Conservation (phyloP, 2,329 filamentous ascomycete species). For the Neoascochyta sp. region DNA sequence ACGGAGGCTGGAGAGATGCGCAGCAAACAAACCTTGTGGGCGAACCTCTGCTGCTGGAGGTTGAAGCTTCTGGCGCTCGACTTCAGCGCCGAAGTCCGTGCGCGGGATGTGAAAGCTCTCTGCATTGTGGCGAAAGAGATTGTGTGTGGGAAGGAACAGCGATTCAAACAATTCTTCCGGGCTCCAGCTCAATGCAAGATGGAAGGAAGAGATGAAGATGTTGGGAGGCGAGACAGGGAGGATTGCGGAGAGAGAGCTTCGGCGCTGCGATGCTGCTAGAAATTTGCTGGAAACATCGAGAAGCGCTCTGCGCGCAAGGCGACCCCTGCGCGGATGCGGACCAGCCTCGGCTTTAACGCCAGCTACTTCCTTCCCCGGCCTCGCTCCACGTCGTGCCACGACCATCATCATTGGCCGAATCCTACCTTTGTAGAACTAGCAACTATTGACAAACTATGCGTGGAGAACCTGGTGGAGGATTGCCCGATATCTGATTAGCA, state of each 20-base stretch:
- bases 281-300: slow-evolving; percentile 19
- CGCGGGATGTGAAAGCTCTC: slow-evolving; percentile 80
- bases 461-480: too few relatives aligned
- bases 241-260: slow-evolving; percentile 18
- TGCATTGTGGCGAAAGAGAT: slow-evolving; percentile 66
- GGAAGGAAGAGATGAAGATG: slow-evolving; percentile 26
- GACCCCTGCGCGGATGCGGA: slow-evolving; percentile 7
- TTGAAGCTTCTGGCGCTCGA: slow-evolving; percentile 59
- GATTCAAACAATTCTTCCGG: slow-evolving; percentile 31
- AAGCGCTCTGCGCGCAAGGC: slow-evolving; percentile 10
- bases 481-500: too few relatives aligned
- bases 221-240: slow-evolving; percentile 8
- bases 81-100: slow-evolving; percentile 75
- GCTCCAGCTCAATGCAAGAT: slow-evolving; percentile 38
- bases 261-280: slow-evolving; percentile 13
- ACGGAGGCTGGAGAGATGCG: slow-evolving; percentile 1
- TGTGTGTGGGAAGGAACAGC: slow-evolving; percentile 18
- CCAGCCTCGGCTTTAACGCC: slow-evolving; percentile 7
- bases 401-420: too few relatives aligned
- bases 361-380: slow-evolving; percentile 2
- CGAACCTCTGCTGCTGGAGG: slow-evolving; percentile 89
- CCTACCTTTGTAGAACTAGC: too few relatives aligned
- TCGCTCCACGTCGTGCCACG: too few relatives aligned
- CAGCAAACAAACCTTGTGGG: slow-evolving; percentile 75
- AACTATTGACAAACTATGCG: too few relatives aligned